Conservation (phyloP, 192 early-diverging fungal species). For the Coemansia sp. region DNA sequence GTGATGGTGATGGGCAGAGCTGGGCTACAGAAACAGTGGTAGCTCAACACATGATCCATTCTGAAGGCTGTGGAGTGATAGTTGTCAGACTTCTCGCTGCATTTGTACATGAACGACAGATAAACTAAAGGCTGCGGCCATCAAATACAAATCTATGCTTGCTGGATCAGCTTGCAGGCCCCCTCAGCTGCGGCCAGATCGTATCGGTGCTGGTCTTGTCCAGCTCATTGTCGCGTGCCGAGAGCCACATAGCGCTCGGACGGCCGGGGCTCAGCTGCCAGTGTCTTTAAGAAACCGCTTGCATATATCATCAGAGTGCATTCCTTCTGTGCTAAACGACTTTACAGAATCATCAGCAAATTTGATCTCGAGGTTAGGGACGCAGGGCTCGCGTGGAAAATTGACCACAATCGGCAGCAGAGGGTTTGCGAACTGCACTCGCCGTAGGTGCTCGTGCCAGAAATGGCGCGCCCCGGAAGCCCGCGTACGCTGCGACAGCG, state of each 20-base stretch:
- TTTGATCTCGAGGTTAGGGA: slow-evolving; percentile 47
- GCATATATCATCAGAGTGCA: slow-evolving; percentile 50
- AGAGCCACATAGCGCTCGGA: background rate
- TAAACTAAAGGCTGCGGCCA: background rate
- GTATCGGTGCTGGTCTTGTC: background rate
- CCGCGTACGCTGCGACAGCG: slow-evolving; percentile 52
- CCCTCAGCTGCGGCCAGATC: too few relatives aligned
- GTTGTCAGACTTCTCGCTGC: background rate
- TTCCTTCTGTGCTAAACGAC: slow-evolving; percentile 28
- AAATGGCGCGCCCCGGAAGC: slow-evolving; percentile 51
- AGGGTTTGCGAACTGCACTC: slow-evolving; percentile 53
- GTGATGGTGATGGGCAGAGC: background rate
- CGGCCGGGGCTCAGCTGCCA: background rate
- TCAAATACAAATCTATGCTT: background rate
- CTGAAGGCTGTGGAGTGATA: background rate
- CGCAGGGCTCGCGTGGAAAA: slow-evolving; percentile 46
- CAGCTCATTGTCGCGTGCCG: background rate
- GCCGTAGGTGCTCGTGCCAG: slow-evolving; percentile 52
- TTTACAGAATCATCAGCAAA: slow-evolving; percentile 22
- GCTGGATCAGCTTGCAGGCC: background rate
- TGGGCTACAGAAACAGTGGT: background rate
- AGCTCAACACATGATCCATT: background rate
- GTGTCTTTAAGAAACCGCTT: slow-evolving; percentile 28
- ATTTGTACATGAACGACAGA: background rate
- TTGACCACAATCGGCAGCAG: slow-evolving; percentile 40